Conservation (phyloP, 2,329 filamentous ascomycete genomes). For the Cladosporium oxysporum region DNA sequence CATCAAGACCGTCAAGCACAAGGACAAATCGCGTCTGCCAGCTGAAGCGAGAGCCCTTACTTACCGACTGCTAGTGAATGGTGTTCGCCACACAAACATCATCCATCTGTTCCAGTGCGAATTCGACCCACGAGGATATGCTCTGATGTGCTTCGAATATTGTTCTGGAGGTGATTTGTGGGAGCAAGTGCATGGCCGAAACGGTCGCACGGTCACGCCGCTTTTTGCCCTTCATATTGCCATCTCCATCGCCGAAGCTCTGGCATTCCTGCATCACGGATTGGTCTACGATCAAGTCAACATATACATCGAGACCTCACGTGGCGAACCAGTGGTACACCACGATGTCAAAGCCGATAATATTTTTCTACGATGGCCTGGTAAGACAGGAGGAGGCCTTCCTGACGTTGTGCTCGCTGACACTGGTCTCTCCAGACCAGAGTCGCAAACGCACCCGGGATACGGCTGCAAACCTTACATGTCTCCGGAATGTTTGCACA, state of each 20-base stretch:
- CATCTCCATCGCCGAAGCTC: slow-evolving; percentile 1
- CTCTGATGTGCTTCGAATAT: slow-evolving; percentile 8
- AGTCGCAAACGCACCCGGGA: not conserved
- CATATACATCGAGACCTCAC: not conserved
- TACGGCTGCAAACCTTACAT: not conserved
- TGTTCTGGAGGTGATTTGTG: slow-evolving; percentile 2
- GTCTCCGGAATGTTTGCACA: not conserved
- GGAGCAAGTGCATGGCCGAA: not conserved
- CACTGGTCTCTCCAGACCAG: not conserved
- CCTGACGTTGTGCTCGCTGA: slow-evolving; percentile 9
- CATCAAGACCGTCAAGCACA: slow-evolving; percentile 5
- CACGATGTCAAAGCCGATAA: slow-evolving; percentile 4
- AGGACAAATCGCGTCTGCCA: not conserved
- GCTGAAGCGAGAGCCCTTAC: not conserved
- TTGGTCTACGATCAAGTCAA: not conserved
- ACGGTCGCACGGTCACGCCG: not conserved
- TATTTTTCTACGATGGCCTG: not conserved
- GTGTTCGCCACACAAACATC: slow-evolving; percentile 3
- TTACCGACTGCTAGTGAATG: not conserved
- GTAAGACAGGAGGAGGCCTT: not conserved
- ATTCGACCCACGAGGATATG: not conserved
- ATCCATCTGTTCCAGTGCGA: slow-evolving; percentile 1
- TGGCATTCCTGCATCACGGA: slow-evolving; percentile 12
- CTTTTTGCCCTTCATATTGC: slow-evolving; percentile 11
- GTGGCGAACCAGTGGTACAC: not conserved